Evolutionary conservation across 139 green algal genomes (phyloP).

Genomic region (Micromonas commoda): DNA sequence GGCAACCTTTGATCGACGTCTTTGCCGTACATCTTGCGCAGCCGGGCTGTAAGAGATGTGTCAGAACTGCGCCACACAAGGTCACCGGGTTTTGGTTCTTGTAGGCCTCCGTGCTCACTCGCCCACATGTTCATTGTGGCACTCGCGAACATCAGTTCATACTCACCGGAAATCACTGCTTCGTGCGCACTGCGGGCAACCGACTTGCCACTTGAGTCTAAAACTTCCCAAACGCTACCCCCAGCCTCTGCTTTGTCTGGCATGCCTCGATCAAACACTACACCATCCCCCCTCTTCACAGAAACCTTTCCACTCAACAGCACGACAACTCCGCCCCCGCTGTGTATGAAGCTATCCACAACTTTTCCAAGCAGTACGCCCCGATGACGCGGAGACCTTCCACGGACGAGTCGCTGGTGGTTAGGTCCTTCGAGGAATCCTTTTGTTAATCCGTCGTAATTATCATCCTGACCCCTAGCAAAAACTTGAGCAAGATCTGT

Average conservation of each 20-base stretch:
- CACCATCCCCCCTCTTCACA: conserved; percentile 51
- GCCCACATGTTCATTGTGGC: no score
- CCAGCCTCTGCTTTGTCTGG: conserved; percentile 55
- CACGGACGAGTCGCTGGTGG: conserved; percentile 71
- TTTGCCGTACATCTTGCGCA: conserved; percentile 28
- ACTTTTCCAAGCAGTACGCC: conserved; percentile 30
- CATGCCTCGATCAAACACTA: conserved; percentile 66
- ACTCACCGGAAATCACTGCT: not conserved
- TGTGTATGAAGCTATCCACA: not conserved
- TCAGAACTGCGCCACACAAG: conserved; percentile 65
- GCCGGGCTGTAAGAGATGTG: conserved; percentile 41
- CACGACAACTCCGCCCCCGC: not conserved
- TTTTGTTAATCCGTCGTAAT: conserved; percentile 51
- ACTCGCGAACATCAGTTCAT: conserved; percentile 2
- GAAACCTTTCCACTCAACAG: not conserved
- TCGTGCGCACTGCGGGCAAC: conserved; percentile 2
- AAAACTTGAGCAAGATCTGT: conserved; percentile 61
- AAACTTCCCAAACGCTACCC: conserved; percentile 46
- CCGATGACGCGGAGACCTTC: conserved; percentile 56
- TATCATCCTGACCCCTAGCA: conserved; percentile 67
- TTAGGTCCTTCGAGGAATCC: conserved; percentile 66
- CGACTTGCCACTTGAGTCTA: not conserved
- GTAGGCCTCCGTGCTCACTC: no score
- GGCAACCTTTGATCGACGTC: not conserved
- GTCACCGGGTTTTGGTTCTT: conserved; percentile 36